Evolutionary conservation across 164 flowering plant species (phyloP).

Genomic region (Malania oleifera): DNA sequence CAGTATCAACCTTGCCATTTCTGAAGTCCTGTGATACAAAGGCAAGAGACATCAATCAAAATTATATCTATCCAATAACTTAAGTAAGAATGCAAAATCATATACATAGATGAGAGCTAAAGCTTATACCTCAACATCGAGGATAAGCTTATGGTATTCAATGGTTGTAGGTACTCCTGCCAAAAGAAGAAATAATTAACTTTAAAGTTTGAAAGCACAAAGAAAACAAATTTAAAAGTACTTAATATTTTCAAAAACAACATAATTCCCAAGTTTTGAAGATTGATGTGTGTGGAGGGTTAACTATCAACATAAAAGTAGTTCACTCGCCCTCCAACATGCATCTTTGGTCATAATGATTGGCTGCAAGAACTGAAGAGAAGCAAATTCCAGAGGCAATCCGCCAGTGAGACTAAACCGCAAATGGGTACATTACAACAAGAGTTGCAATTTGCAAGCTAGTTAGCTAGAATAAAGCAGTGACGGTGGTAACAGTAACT

Average conservation of each 20-base stretch:
- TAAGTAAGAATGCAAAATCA: background rate
- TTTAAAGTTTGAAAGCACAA: background rate
- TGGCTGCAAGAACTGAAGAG: too few relatives aligned
- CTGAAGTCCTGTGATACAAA: slow-evolving; percentile 69
- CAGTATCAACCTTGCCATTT: slow-evolving; percentile 91
- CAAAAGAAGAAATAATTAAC: slow-evolving; percentile 4
- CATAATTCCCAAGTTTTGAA: too few relatives aligned
- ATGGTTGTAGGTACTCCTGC: slow-evolving; percentile 95
- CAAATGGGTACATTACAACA: too few relatives aligned
- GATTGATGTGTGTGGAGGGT: too few relatives aligned
- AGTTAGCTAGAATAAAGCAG: too few relatives aligned
- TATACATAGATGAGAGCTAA: background rate
- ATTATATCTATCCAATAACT: background rate
- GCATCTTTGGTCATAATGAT: too few relatives aligned
- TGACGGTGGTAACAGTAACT: too few relatives aligned
- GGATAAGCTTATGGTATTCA: slow-evolving; percentile 95
- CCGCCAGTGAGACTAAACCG: too few relatives aligned
- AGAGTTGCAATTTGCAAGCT: too few relatives aligned
- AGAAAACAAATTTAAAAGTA: background rate
- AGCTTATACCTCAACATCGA: slow-evolving; percentile 72
- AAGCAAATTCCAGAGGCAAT: too few relatives aligned
- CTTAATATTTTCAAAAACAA: background rate
- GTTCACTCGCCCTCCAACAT: too few relatives aligned
- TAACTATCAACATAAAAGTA: too few relatives aligned
- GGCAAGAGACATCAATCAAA: slow-evolving; percentile 4